phyloP scores from a whole-genome alignment of 495 filamentous ascomycete species.

The Aspergillus panamensis region DNA sequence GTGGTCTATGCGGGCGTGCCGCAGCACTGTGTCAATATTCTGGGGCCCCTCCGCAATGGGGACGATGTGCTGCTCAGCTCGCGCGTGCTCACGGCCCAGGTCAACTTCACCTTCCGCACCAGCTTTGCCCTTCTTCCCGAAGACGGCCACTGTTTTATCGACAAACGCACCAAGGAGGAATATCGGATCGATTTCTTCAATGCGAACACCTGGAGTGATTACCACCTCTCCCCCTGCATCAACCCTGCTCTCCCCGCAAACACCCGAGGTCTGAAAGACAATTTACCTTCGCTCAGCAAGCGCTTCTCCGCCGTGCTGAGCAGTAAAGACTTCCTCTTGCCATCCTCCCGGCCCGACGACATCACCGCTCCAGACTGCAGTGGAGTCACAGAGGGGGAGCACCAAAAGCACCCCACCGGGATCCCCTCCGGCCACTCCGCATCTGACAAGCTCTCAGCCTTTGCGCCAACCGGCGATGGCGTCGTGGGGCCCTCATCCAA shows the following conservation, averaged over 20 bases:
- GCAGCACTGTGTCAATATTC: slow-evolving; percentile 82
- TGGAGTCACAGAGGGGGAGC: background rate
- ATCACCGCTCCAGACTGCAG: background rate
- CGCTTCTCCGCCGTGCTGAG: slow-evolving; percentile 36
- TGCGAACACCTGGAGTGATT: slow-evolving; percentile 71
- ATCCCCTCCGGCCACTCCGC: background rate
- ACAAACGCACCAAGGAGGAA: slow-evolving; percentile 75
- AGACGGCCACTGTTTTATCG: slow-evolving; percentile 83
- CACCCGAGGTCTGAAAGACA: slow-evolving; percentile 40
- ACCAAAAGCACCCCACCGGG: slow-evolving; percentile 29
- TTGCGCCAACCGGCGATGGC: background rate
- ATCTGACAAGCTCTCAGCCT: background rate
- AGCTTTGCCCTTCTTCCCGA: slow-evolving; percentile 83
- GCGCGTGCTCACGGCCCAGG: slow-evolving; percentile 87
- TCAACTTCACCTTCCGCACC: slow-evolving; percentile 89
- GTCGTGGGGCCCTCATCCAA: slow-evolving; percentile 16
- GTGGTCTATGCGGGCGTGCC: slow-evolving; percentile 85
- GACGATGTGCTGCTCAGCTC: slow-evolving; percentile 89
- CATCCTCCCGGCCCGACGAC: slow-evolving; percentile 1
- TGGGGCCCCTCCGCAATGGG: slow-evolving; percentile 85
- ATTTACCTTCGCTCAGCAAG: slow-evolving; percentile 36
- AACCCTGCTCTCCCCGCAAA: slow-evolving; percentile 52
- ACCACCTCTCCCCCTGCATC: slow-evolving; percentile 76
- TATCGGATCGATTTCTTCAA: slow-evolving; percentile 86
- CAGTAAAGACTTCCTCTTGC: slow-evolving; percentile 19